These are phyloP conservation scores for Glycyrrhiza uralensis DNA, from an alignment of 306 rosid species.

Conservation along the genomic window DNA sequence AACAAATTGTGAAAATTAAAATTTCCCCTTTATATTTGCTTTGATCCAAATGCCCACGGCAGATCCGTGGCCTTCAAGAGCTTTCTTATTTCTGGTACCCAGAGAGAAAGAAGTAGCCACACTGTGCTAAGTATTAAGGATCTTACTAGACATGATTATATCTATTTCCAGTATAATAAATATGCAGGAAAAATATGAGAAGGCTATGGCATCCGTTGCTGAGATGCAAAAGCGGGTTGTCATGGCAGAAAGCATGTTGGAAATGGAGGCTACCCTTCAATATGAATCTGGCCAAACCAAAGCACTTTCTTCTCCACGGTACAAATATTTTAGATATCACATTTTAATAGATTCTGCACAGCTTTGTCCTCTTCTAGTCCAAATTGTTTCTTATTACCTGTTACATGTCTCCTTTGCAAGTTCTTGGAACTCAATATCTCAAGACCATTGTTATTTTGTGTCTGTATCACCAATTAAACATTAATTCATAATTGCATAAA, in stretches of 20 bases:
- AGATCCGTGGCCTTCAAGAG: slow-evolving; percentile 11
- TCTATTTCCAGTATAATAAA: slow-evolving; percentile 31
- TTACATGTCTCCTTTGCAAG: background rate
- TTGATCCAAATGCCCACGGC: slow-evolving; percentile 11
- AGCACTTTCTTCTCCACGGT: slow-evolving; percentile 82
- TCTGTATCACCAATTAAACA: background rate
- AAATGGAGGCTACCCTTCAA: slow-evolving; percentile 94
- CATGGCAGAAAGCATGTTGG: slow-evolving; percentile 85
- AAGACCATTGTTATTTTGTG: background rate
- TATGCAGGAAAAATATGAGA: slow-evolving; percentile 89
- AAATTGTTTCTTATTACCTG: slow-evolving; percentile 7
- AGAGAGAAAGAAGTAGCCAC: slow-evolving; percentile 14
- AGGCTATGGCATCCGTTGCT: slow-evolving; percentile 57
- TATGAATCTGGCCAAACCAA: slow-evolving; percentile 94
- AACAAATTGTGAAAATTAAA: background rate
- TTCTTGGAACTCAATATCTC: slow-evolving; percentile 9
- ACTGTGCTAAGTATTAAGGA: slow-evolving; percentile 22
- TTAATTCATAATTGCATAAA: background rate
- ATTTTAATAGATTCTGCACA: background rate
- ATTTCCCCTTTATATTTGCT: background rate
- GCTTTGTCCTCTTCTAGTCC: slow-evolving; percentile 5
- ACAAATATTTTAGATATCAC: slow-evolving; percentile 10
- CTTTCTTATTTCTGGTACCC: background rate
- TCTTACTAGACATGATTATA: slow-evolving; percentile 36
- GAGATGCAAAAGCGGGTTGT: slow-evolving; percentile 82